phyloP scores from a whole-genome alignment of 257 asterid species.

The Buddleja alternifolia region DNA sequence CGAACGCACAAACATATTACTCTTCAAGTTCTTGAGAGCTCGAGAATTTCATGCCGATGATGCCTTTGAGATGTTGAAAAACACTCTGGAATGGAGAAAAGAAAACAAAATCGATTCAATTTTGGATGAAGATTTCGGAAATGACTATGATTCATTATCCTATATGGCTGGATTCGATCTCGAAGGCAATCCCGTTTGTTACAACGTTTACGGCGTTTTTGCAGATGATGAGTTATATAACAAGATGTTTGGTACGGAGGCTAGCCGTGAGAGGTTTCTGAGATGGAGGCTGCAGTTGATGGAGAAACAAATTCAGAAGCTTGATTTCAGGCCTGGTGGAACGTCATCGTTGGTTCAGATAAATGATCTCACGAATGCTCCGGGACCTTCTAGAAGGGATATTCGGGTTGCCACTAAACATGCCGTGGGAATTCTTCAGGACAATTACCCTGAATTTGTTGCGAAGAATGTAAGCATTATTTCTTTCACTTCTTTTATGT shows the following conservation, averaged over 20 bases:
- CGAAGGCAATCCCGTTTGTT: slow-evolving; percentile 64
- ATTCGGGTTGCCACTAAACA: slow-evolving; percentile 47
- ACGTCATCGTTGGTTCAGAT: slow-evolving; percentile 52
- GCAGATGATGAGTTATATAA: slow-evolving; percentile 46
- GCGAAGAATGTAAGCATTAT: slow-evolving; percentile 50
- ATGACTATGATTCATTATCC: slow-evolving; percentile 37
- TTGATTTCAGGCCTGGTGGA: slow-evolving; percentile 58
- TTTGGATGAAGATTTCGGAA: slow-evolving; percentile 53
- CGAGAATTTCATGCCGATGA: slow-evolving; percentile 51
- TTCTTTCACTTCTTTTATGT: neutral
- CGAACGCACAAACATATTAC: slow-evolving; percentile 42
- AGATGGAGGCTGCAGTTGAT: slow-evolving; percentile 71
- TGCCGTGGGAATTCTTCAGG: slow-evolving; percentile 56
- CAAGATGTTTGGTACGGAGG: slow-evolving; percentile 52
- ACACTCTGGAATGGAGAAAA: slow-evolving; percentile 55
- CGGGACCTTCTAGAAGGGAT: slow-evolving; percentile 58
- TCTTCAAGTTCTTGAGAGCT: slow-evolving; percentile 57
- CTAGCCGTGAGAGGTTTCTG: slow-evolving; percentile 48
- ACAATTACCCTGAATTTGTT: slow-evolving; percentile 73
- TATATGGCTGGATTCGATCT: slow-evolving; percentile 53
- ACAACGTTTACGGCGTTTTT: slow-evolving; percentile 61
- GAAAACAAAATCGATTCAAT: slow-evolving; percentile 48
- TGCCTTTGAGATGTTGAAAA: slow-evolving; percentile 58
- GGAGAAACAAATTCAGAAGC: slow-evolving; percentile 59
- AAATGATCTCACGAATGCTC: slow-evolving; percentile 62